These are phyloP conservation scores for Botrytis byssoidea DNA, from an alignment of 2,329 filamentous ascomycete genomes.

Conservation along the genomic window DNA sequence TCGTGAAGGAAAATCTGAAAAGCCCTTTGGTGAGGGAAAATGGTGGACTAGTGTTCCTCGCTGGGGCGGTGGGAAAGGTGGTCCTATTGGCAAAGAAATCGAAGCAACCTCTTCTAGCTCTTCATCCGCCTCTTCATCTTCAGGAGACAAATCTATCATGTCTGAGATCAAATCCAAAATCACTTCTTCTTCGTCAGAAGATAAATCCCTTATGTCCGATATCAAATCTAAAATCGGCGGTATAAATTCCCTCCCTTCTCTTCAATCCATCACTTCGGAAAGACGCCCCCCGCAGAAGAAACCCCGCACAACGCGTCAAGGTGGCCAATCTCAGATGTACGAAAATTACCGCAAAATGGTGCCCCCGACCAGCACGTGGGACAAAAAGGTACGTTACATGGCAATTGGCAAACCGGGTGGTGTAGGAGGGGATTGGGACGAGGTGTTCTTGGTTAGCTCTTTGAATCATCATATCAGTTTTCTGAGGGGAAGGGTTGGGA, in stretches of 20 bases:
- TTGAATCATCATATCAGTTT: slow-evolving; percentile 62
- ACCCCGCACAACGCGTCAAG: slow-evolving; percentile 25
- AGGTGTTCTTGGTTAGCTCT: slow-evolving; percentile 60
- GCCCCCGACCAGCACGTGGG: slow-evolving; percentile 58
- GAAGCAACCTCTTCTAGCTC: slow-evolving; percentile 19
- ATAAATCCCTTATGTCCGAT: slow-evolving; percentile 11
- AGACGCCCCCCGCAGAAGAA: slow-evolving; percentile 19
- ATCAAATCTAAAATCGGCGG: slow-evolving; percentile 27
- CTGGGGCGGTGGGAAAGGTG: slow-evolving; percentile 63
- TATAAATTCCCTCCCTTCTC: slow-evolving; percentile 21
- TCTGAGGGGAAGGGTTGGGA: slow-evolving; percentile 58
- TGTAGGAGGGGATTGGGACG: slow-evolving; percentile 56
- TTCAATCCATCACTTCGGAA: neutral
- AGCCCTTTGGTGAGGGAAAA: slow-evolving; percentile 54
- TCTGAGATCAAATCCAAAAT: neutral
- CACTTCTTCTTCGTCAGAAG: neutral
- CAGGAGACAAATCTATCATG: neutral
- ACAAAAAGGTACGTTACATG: slow-evolving; percentile 56
- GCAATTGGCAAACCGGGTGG: slow-evolving; percentile 53
- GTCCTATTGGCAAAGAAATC: slow-evolving; percentile 59
- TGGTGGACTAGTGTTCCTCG: slow-evolving; percentile 62
- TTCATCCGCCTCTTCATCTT: neutral
- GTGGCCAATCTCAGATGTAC: slow-evolving; percentile 53
- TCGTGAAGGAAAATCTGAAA: slow-evolving; percentile 56
- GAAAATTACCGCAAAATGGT: slow-evolving; percentile 63